Percentiles rank a stretch among this genome's conserved stretches.
Conservation (phyloP, 2,329 filamentous ascomycete species). For the Penicillium sp. region DNA sequence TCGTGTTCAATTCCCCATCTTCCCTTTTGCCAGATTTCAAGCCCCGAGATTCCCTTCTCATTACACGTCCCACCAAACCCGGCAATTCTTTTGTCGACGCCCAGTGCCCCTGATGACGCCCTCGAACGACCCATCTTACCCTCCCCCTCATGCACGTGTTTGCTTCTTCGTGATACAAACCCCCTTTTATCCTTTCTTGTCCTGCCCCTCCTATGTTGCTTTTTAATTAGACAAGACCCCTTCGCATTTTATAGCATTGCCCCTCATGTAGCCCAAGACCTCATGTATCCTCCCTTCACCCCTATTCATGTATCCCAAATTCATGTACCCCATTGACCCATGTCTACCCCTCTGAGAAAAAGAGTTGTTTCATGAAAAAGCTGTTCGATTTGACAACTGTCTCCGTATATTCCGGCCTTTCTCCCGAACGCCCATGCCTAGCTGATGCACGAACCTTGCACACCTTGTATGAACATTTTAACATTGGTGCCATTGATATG, state of each 20-base stretch:
- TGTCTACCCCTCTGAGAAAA: conserved; percentile 24
- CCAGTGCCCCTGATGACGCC: conserved; percentile 15
- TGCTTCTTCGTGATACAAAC: conserved; percentile 19
- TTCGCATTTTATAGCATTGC: conserved; percentile 31
- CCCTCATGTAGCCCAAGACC: conserved; percentile 33
- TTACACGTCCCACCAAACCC: conserved; percentile 10
- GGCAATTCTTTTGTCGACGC: neutral
- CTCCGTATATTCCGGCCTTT: conserved; percentile 16
- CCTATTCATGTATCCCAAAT: conserved; percentile 39
- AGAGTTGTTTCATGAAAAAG: conserved; percentile 37
- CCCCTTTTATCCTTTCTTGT: conserved; percentile 16
- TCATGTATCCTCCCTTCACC: conserved; percentile 42
- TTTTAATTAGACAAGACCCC: conserved; percentile 41
- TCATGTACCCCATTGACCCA: conserved; percentile 19
- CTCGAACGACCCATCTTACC: conserved; percentile 14
- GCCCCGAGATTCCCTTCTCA: conserved; percentile 3
- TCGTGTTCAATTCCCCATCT: conserved; percentile 1
- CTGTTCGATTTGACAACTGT: conserved; percentile 15
- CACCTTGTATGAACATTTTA: conserved; percentile 13
- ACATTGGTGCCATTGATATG: neutral
- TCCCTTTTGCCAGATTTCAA: conserved; percentile 1
- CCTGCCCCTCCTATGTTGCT: conserved; percentile 19
- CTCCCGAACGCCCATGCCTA: neutral
- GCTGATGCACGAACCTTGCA: neutral
- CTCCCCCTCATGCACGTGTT: conserved; percentile 11